Conservation (phyloP, 345 rosid species). For the Conringia planisiliqua region DNA sequence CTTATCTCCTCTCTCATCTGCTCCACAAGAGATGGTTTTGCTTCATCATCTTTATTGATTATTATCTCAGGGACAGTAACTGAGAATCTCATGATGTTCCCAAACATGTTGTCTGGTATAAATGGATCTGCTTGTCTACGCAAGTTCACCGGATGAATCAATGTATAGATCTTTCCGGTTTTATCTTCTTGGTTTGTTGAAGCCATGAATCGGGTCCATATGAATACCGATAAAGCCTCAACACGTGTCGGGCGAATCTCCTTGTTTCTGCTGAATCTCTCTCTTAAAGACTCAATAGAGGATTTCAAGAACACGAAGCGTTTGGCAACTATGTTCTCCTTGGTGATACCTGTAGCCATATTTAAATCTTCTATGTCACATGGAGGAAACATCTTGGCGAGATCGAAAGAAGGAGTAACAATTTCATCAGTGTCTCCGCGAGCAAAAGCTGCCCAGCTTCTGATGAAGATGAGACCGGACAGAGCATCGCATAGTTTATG, state of each 20-base stretch:
- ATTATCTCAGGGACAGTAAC: not conserved
- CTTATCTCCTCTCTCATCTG: constrained; percentile 31
- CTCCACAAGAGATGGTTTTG: constrained; percentile 3
- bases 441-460: constrained; percentile 13
- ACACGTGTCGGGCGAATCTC: constrained; percentile 30
- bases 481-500: constrained; percentile 21
- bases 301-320: constrained; percentile 40
- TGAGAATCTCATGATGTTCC: constrained; percentile 28
- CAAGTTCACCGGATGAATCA: constrained; percentile 43
- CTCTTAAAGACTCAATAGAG: constrained; percentile 28
- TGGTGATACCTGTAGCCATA: constrained; percentile 18
- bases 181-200: constrained; percentile 15
- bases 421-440: constrained; percentile 4
- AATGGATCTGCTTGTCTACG: constrained; percentile 32
- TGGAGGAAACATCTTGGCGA: constrained; percentile 43
- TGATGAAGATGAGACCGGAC: not conserved
- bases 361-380: constrained; percentile 16
- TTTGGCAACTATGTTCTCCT: constrained; percentile 36
- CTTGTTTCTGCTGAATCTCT: constrained; percentile 17
- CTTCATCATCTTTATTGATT: constrained; percentile 6
- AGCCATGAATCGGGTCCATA: constrained; percentile 45
- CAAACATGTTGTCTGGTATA: constrained; percentile 37
- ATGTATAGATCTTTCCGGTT: constrained; percentile 5
- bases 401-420: constrained; percentile 30
- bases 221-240: constrained; percentile 42